A percentile compares a stretch with the other conserved stretches of the same genome.
phyloP scores from a whole-genome alignment of 73 alveolate genomes.

The Paramecium sonneborni region DNA sequence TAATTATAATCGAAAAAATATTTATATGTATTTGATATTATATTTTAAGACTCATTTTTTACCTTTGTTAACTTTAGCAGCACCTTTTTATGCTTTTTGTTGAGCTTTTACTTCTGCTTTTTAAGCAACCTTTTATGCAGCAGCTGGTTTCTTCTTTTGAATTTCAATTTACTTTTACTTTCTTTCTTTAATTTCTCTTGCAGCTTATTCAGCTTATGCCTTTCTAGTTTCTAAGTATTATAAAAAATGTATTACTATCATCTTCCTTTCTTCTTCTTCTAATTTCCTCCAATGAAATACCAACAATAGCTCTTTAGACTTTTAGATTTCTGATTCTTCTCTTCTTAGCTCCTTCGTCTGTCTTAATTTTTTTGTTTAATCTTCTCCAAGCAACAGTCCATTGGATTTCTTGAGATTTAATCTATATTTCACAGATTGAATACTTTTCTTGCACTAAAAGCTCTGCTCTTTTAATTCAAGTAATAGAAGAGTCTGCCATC shows the following conservation, averaged over 20 bases:
- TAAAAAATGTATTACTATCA: constrained; percentile 22
- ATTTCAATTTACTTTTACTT: constrained; percentile 68
- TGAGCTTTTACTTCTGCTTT: constrained; percentile 37
- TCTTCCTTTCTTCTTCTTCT: constrained; percentile 85
- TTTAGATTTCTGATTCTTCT: constrained; percentile 86
- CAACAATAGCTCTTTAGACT: constrained; percentile 95
- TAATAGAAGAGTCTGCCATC: constrained; percentile 90
- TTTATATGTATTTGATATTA: background rate
- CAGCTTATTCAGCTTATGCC: constrained; percentile 83
- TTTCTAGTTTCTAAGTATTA: constrained; percentile 71
- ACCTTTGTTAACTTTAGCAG: constrained; percentile 15
- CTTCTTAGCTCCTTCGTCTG: constrained; percentile 82
- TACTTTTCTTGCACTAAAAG: constrained; percentile 80
- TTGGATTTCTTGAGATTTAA: constrained; percentile 88
- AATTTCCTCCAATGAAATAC: constrained; percentile 91
- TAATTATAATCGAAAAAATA: background rate
- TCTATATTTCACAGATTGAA: background rate
- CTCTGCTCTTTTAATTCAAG: constrained; percentile 79
- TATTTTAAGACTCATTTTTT: constrained; percentile 9
- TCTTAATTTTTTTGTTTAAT: constrained; percentile 89
- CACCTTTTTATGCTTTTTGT: constrained; percentile 34
- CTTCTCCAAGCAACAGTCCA: constrained; percentile 98
- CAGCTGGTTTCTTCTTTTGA: constrained; percentile 8
- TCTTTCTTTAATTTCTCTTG: constrained; percentile 87
- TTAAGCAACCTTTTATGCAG: constrained; percentile 20